Evolutionary conservation across 139 green algal species (phyloP), one percentile per base, ranked within the genome.

Genomic region (Closterium sp.): DNA sequence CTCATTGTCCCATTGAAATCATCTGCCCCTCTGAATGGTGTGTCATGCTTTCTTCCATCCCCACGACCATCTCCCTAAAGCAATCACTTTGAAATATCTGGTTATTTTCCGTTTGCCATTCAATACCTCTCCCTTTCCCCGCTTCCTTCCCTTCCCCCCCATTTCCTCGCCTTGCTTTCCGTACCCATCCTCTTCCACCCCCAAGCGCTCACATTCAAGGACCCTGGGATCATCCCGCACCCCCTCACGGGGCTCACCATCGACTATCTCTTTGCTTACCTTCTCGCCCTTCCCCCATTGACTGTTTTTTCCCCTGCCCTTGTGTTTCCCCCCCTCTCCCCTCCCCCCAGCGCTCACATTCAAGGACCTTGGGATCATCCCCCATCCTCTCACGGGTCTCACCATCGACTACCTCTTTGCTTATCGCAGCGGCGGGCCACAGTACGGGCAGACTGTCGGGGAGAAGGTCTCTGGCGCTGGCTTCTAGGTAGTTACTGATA

Each of bases 371-470:
- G 91, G 91, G 10, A 34, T 95, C 31, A 32, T 34, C 19, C 93
- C 93, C 3, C 45, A 73, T 19, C 27, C 31, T 1, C 79, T 95
- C 30, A 86, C 62, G 28, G 93, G 93, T 13, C 85, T 94, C 29
- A 73, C 91, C 9, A 95, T 95, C 34, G 91, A 95, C 32, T 89
- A 94, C 31, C 91, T 95, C 22, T 93, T 88, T 34, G 85, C 93
- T 17, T 95, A 94, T 34, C 93, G 93, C n/a, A 87, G 21, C 19
- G 93, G 93, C 6, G 93, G 93, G 70, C 93, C 93, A 11, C 21
- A 84, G 4, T 86, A 92, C 27, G 93, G 93, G 1, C 24, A 89
- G n/a, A 95, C 93, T 21, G 34, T 94, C 1, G 91, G 89, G 9
- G 91, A 94, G 87, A 85, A 70, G 7, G 27, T 42, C 1, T 29